A percentile compares a stretch with the other conserved stretches of the same genome.
Evolutionary conservation across 805 yeast species (phyloP).

Genomic region (Kodamaea jinghongensis): DNA sequence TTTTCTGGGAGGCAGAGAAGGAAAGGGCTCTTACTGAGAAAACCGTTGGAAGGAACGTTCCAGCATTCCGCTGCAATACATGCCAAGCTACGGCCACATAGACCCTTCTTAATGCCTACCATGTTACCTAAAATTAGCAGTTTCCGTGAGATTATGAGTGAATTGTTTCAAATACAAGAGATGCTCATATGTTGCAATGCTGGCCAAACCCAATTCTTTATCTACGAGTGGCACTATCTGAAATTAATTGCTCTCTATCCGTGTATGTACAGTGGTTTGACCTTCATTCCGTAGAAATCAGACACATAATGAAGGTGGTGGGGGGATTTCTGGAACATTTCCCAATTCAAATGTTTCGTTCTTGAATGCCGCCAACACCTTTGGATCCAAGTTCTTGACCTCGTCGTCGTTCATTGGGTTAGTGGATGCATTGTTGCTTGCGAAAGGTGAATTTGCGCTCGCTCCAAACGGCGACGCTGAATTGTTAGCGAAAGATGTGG

Average conservation of each 20-base stretch:
- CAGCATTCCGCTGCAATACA: too few relatives aligned
- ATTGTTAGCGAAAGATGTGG: conserved; percentile 11
- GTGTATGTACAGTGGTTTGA: not conserved
- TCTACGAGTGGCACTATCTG: too few relatives aligned
- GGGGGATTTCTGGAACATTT: conserved; percentile 67
- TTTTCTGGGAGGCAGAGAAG: too few relatives aligned
- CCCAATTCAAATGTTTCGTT: conserved; percentile 54
- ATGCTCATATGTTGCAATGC: too few relatives aligned
- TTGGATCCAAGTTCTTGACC: conserved; percentile 41
- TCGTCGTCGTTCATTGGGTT: not conserved
- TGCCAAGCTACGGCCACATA: too few relatives aligned
- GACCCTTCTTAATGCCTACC: too few relatives aligned
- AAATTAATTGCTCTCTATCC: not conserved
- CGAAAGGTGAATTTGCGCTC: not conserved
- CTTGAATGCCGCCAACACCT: conserved; percentile 46
- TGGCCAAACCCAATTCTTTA: too few relatives aligned
- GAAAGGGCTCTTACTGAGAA: too few relatives aligned
- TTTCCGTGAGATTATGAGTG: too few relatives aligned
- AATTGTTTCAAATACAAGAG: too few relatives aligned
- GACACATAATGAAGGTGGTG: conserved; percentile 48
- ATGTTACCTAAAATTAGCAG: too few relatives aligned
- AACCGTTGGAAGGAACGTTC: too few relatives aligned
- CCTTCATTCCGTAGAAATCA: not conserved
- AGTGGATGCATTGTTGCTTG: not conserved
- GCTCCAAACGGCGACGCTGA: conserved; percentile 10